Evolutionary conservation across 352 stramenopile species (phyloP).

Genomic region (Thraustochytrium striatum): DNA sequence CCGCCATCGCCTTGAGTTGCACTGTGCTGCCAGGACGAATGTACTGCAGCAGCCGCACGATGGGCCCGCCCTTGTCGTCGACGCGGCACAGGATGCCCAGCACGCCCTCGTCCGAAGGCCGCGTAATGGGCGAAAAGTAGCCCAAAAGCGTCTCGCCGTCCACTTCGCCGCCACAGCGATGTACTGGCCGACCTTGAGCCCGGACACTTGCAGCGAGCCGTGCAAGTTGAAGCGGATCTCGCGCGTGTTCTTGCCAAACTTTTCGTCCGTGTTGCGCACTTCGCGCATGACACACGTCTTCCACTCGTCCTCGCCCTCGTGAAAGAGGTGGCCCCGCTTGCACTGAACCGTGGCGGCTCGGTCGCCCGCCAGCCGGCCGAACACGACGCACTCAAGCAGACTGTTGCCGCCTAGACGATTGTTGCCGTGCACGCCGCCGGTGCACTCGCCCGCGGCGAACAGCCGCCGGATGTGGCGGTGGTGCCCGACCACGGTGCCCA

Average conservation of each 20-base stretch:
- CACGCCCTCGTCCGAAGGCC: slow-evolving; percentile 57
- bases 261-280: slow-evolving; percentile 56
- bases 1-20: slow-evolving; percentile 59
- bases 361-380: slow-evolving; percentile 71
- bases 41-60: slow-evolving; percentile 54
- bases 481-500: slow-evolving; percentile 53
- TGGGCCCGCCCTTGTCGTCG: slow-evolving; percentile 56
- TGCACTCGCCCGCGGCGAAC: slow-evolving; percentile 84
- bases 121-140: slow-evolving; percentile 56
- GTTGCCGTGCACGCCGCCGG: slow-evolving; percentile 81
- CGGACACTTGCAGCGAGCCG: slow-evolving; percentile 55
- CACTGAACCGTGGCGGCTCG: slow-evolving; percentile 53
- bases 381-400: slow-evolving; percentile 83
- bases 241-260: slow-evolving; percentile 57
- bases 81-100: slow-evolving; percentile 56
- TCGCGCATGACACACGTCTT: slow-evolving; percentile 50
- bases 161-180: slow-evolving; percentile 55
- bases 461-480: slow-evolving; percentile 68
- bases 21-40: slow-evolving; percentile 54
- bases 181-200: slow-evolving; percentile 57
- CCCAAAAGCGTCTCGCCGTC: slow-evolving; percentile 58
- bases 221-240: slow-evolving; percentile 59
- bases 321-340: background rate
- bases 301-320: background rate
- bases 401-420: slow-evolving; percentile 82